Evolutionary conservation across 2,329 filamentous ascomycete species (phyloP).

Genomic region (Fusarium proliferatum): DNA sequence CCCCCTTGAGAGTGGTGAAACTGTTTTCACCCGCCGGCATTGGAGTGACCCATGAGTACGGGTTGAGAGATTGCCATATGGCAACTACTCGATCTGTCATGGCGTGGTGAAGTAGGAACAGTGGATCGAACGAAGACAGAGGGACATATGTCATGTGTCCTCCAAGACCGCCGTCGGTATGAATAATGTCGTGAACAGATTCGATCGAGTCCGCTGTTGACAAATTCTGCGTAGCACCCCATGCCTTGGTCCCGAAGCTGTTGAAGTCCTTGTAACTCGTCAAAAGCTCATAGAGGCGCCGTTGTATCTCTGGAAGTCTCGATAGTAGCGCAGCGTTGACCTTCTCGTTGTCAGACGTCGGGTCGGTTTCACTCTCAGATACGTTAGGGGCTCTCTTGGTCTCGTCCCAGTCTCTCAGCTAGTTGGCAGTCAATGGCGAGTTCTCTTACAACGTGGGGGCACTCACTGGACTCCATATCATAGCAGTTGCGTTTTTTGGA

Average conservation of each 20-base stretch:
- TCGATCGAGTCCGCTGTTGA: constrained; percentile 72
- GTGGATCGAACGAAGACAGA: constrained; percentile 81
- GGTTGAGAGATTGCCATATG: constrained; percentile 81
- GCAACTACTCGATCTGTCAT: constrained; percentile 81
- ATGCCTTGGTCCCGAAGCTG: constrained; percentile 76
- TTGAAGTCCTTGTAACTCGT: constrained; percentile 75
- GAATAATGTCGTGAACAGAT: constrained; percentile 71
- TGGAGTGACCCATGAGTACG: constrained; percentile 72
- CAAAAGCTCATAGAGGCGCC: constrained; percentile 74
- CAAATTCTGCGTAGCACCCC: constrained; percentile 60
- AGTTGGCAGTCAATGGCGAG: not conserved
- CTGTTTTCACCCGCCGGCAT: constrained; percentile 66
- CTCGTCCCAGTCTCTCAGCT: constrained; percentile 69
- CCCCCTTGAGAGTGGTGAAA: constrained; percentile 68
- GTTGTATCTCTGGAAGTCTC: constrained; percentile 65
- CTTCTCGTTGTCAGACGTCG: constrained; percentile 67
- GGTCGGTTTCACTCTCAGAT: constrained; percentile 43
- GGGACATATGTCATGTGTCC: constrained; percentile 78
- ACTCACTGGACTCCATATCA: constrained; percentile 70
- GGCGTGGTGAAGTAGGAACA: constrained; percentile 81
- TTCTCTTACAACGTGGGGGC: no score
- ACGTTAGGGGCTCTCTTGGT: constrained; percentile 67
- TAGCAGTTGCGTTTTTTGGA: constrained; percentile 67
- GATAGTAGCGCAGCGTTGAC: constrained; percentile 59
- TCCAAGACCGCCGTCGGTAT: constrained; percentile 66